phyloP scores from a whole-genome alignment of 352 stramenopile genomes.

The Hyaloperonospora arabidopsidis region DNA sequence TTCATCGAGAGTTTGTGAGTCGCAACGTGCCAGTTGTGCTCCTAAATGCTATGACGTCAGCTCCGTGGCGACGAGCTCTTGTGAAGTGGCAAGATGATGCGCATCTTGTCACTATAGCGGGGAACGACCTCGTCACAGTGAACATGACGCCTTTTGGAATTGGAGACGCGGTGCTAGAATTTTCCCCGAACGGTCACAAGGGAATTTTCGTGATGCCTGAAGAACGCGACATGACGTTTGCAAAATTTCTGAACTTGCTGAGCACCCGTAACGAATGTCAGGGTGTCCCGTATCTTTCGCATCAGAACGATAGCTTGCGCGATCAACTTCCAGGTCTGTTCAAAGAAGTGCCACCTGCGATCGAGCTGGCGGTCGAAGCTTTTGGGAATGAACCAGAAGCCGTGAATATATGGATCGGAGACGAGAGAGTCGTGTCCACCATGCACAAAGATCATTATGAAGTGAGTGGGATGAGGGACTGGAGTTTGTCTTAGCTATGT shows the following conservation, averaged over 20 bases:
- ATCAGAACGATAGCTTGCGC: constrained; percentile 79
- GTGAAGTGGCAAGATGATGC: constrained; percentile 44
- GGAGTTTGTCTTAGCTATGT: background rate
- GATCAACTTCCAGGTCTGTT: constrained; percentile 61
- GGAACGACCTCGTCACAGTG: constrained; percentile 47
- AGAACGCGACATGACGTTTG: constrained; percentile 63
- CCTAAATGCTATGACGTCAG: constrained; percentile 47
- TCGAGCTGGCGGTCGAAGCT: constrained; percentile 49
- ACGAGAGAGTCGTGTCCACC: constrained; percentile 90
- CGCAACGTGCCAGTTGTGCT: constrained; percentile 74
- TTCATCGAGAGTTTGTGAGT: constrained; percentile 71
- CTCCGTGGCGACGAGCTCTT: constrained; percentile 45
- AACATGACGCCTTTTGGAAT: constrained; percentile 73
- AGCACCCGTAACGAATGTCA: constrained; percentile 48
- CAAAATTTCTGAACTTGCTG: constrained; percentile 45
- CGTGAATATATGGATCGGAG: constrained; percentile 97
- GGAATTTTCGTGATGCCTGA: constrained; percentile 74
- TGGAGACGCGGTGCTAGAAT: constrained; percentile 56
- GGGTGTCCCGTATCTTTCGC: constrained; percentile 76
- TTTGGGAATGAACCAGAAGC: constrained; percentile 79
- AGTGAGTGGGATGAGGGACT: constrained; percentile 25
- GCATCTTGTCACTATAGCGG: constrained; percentile 45
- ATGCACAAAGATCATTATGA: constrained; percentile 99
- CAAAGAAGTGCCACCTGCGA: constrained; percentile 49
- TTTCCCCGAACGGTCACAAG: constrained; percentile 19